Conservation (phyloP, 805 yeast genomes). For the Wickerhamia fluorescens region DNA sequence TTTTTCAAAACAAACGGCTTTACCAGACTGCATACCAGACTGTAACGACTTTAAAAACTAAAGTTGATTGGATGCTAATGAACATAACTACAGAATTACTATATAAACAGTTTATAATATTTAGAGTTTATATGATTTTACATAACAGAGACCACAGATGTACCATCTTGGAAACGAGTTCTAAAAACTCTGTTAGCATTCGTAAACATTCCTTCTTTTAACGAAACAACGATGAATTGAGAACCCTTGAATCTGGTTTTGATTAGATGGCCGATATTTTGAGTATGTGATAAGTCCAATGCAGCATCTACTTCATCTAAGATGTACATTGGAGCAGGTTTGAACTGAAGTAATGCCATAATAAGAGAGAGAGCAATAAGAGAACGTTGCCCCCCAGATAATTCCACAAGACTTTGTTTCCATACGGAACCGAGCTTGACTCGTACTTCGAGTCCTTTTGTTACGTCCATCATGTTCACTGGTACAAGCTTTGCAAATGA, state of each 20-base stretch:
- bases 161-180: conserved; percentile 94
- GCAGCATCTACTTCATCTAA: conserved; percentile 99
- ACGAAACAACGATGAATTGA: conserved; percentile 92
- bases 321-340: conserved; percentile 98
- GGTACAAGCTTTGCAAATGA: conserved; percentile 87
- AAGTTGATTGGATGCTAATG: too few relatives aligned
- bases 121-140: too few relatives aligned
- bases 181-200: conserved; percentile 93
- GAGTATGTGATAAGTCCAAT: conserved; percentile 92
- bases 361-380: conserved; percentile 88
- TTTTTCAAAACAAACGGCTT: too few relatives aligned
- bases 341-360: conserved; percentile 84
- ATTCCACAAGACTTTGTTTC: conserved; percentile 92
- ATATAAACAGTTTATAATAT: too few relatives aligned
- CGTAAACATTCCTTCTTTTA: conserved; percentile 97
- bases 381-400: conserved; percentile 96
- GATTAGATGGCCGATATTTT: conserved; percentile 92
- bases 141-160: conserved; percentile 79
- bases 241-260: conserved; percentile 93
- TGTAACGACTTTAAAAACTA: too few relatives aligned
- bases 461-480: conserved; percentile 70
- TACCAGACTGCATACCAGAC: too few relatives aligned
- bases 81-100: too few relatives aligned
- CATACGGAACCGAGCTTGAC: conserved; percentile 88
- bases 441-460: conserved; percentile 84